These are phyloP conservation scores for Fusarium goolgardi DNA, from an alignment of 2,329 filamentous ascomycete species.

Conservation along the genomic window DNA sequence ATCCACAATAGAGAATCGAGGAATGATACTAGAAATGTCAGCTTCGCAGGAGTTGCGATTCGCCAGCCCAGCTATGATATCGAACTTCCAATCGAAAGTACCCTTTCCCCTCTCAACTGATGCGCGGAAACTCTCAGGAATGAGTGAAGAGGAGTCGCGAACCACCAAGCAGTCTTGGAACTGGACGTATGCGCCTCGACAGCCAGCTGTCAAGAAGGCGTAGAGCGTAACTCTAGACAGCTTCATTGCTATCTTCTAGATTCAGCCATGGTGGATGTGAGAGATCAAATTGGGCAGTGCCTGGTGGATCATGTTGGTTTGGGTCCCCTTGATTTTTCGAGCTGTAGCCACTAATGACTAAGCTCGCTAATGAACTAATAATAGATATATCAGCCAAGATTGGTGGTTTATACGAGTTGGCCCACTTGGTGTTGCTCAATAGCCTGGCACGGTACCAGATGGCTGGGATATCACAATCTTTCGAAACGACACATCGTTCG, in stretches of 20 bases:
- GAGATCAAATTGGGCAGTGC: conserved; percentile 22
- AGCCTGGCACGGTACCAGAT: not conserved
- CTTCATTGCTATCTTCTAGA: conserved; percentile 21
- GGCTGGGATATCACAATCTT: not conserved
- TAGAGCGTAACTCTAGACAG: conserved; percentile 8
- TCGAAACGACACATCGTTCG: not conserved
- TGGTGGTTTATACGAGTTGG: not conserved
- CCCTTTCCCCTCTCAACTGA: not conserved
- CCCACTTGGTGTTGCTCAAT: not conserved
- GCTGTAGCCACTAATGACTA: conserved; percentile 15
- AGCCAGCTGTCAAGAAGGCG: conserved; percentile 1
- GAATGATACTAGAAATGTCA: not conserved
- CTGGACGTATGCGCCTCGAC: conserved; percentile 26
- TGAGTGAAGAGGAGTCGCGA: not conserved
- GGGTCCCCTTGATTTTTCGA: not conserved
- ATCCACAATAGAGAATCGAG: conserved; percentile 1
- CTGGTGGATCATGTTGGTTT: conserved; percentile 11
- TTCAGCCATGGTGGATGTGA: conserved; percentile 20
- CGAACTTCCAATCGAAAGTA: conserved; percentile 9
- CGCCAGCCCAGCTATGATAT: not conserved
- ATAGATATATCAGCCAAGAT: conserved; percentile 8
- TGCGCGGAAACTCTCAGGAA: conserved; percentile 22
- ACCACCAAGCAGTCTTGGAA: conserved; percentile 21
- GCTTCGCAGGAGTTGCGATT: conserved; percentile 16
- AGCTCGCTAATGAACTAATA: conserved; percentile 5